Evolutionary conservation across 495 filamentous ascomycete species (phyloP).

Genomic region (Penicillium subrubescens): DNA sequence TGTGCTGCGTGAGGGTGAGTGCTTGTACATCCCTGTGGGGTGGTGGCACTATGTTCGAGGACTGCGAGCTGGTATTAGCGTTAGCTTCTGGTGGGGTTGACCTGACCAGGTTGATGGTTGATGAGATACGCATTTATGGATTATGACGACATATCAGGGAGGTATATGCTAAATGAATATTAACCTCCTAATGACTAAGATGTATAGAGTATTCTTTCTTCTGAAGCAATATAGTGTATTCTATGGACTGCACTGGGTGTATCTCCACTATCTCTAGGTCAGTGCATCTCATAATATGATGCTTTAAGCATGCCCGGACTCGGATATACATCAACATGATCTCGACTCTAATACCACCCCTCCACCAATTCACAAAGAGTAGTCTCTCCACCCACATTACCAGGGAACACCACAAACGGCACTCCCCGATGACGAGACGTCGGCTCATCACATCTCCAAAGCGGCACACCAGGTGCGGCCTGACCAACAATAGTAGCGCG

Average conservation of each 20-base stretch:
- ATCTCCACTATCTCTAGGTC: not conserved
- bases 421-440: constrained; percentile 48
- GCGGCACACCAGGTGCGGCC: constrained; percentile 55
- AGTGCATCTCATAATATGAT: not conserved
- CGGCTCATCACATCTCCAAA: constrained; percentile 56
- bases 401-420: constrained; percentile 59
- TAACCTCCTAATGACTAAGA: not conserved
- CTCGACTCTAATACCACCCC: constrained; percentile 32
- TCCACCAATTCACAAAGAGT: constrained; percentile 46
- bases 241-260: not conserved
- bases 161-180: not conserved
- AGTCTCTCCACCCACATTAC: constrained; percentile 55
- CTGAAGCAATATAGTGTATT: too few species aligned
- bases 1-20: constrained; percentile 78
- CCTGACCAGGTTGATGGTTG: not conserved
- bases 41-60: constrained; percentile 99
- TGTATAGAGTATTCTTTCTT: not conserved
- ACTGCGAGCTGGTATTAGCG: constrained; percentile 84
- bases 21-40: constrained; percentile 86
- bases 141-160: not conserved
- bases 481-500: constrained; percentile 55
- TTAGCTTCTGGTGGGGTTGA: constrained; percentile 92
- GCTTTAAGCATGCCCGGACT: not conserved
- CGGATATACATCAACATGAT: not conserved
- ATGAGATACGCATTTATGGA: constrained; percentile 4